A percentile compares a stretch with the other conserved stretches of the same genome.
Evolutionary conservation across 495 filamentous ascomycete species (phyloP).

Genomic region (Neurospora discreta): DNA sequence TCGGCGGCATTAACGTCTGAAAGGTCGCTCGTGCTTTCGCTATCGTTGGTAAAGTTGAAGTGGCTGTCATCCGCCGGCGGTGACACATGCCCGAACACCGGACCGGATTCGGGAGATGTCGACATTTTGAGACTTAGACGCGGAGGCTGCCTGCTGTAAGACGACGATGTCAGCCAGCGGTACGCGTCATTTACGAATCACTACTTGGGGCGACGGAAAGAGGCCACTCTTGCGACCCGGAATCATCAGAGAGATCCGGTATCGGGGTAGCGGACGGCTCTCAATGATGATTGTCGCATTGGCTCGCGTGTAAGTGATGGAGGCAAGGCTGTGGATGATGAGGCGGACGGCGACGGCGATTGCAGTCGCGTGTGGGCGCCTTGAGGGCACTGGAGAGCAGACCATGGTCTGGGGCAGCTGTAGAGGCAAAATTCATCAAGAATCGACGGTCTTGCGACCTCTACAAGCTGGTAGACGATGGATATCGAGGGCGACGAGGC

Average conservation of each 20-base stretch:
- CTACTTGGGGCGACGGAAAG: slow-evolving; percentile 15
- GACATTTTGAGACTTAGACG: slow-evolving; percentile 33
- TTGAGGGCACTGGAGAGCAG: slow-evolving; percentile 7
- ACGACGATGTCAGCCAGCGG: slow-evolving; percentile 34
- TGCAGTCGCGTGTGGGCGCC: slow-evolving; percentile 19
- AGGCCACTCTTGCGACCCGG: slow-evolving; percentile 26
- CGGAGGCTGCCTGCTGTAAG: slow-evolving; percentile 33
- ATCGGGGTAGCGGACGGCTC: slow-evolving; percentile 5
- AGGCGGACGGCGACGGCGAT: slow-evolving; percentile 22
- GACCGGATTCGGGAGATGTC: slow-evolving; percentile 35
- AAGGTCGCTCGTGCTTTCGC: slow-evolving; percentile 34
- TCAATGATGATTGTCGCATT: slow-evolving; percentile 37
- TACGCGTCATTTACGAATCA: slow-evolving; percentile 8
- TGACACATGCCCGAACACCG: slow-evolving; percentile 30
- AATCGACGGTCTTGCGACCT: slow-evolving; percentile 16
- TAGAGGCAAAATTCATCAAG: slow-evolving; percentile 23
- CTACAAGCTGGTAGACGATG: slow-evolving; percentile 18
- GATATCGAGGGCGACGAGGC: slow-evolving; percentile 29
- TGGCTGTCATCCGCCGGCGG: slow-evolving; percentile 18
- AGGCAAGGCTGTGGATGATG: slow-evolving; percentile 31
- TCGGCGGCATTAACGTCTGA: slow-evolving; percentile 33
- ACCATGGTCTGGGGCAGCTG: slow-evolving; percentile 16
- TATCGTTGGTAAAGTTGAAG: slow-evolving; percentile 19
- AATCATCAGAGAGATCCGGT: slow-evolving; percentile 16
- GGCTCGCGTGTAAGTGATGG: slow-evolving; percentile 30